Percentiles rank a stretch among this genome's conserved stretches.
These are phyloP conservation scores for Huntiella moniliformis DNA, from an alignment of 2,329 filamentous ascomycete species.

Conservation along the genomic window DNA sequence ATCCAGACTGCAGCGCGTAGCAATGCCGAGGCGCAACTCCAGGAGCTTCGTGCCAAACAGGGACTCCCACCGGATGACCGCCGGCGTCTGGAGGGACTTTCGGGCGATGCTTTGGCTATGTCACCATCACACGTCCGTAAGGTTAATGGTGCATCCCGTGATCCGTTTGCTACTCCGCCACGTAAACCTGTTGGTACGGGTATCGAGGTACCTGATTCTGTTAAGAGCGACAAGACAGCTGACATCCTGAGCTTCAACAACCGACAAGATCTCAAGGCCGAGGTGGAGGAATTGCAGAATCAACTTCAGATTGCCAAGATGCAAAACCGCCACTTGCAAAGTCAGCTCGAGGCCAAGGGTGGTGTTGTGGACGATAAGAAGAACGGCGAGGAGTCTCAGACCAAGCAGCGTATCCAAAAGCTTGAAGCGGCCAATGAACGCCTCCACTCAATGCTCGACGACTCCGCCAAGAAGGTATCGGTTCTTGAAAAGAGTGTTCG, in stretches of 20 bases:
- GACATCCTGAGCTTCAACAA: conserved; percentile 74
- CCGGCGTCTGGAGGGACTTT: conserved; percentile 70
- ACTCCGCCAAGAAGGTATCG: conserved; percentile 83
- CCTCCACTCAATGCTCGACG: conserved; percentile 84
- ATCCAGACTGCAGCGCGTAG: conserved; percentile 64
- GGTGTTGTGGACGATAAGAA: background rate
- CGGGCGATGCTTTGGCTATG: conserved; percentile 57
- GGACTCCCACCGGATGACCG: conserved; percentile 22
- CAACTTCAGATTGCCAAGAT: conserved; percentile 86
- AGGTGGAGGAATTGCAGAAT: conserved; percentile 83
- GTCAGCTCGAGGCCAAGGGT: conserved; percentile 50
- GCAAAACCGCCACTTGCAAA: conserved; percentile 85
- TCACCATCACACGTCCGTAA: conserved; percentile 51
- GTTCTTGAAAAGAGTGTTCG: conserved; percentile 71
- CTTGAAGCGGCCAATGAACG: conserved; percentile 82
- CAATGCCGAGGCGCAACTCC: conserved; percentile 67
- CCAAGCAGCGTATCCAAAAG: conserved; percentile 65
- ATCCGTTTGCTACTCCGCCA: conserved; percentile 2
- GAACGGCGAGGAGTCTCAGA: conserved; percentile 43
- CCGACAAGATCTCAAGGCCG: conserved; percentile 75
- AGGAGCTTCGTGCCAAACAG: conserved; percentile 45
- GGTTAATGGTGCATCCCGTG: background rate
- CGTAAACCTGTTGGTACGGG: conserved; percentile 46
- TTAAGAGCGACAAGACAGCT: conserved; percentile 57
- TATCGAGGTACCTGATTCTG: conserved; percentile 41